A percentile compares a stretch with the other conserved stretches of the same genome.
These are phyloP conservation scores for Lonicera japonica DNA, from an alignment of 129 eudicot species.

Conservation along the genomic window DNA sequence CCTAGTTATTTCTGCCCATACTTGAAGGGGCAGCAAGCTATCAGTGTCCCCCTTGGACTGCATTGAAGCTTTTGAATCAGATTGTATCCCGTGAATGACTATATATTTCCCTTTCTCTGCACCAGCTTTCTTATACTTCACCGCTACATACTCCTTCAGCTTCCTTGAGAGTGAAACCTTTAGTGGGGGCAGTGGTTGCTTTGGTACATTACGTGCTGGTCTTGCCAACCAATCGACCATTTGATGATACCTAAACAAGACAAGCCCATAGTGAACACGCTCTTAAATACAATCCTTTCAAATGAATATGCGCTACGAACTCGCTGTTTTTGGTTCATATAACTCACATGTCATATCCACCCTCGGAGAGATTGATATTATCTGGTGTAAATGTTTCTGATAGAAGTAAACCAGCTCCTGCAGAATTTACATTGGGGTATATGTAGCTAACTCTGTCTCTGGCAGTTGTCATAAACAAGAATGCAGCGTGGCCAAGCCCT, in stretches of 20 bases:
- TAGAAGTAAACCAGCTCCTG: conserved; percentile 87
- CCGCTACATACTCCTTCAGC: conserved; percentile 69
- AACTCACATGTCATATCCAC: conserved; percentile 81
- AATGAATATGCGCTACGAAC: background rate
- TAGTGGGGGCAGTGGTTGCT: conserved; percentile 68
- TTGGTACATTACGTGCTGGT: conserved; percentile 65
- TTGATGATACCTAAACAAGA: conserved; percentile 59
- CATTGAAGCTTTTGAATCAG: conserved; percentile 92
- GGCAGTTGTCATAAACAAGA: conserved; percentile 86
- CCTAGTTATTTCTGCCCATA: conserved; percentile 64
- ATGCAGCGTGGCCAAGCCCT: conserved; percentile 94
- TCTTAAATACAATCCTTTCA: background rate
- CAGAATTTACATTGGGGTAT: conserved; percentile 86
- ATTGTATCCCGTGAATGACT: conserved; percentile 84
- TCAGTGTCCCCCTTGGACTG: conserved; percentile 84
- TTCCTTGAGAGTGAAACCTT: conserved; percentile 75
- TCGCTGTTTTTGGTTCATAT: too few species aligned
- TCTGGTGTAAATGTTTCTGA: conserved; percentile 73
- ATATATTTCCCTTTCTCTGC: conserved; percentile 71
- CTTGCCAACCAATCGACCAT: conserved; percentile 86
- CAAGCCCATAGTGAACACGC: background rate
- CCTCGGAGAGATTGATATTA: conserved; percentile 59
- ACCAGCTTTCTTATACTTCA: conserved; percentile 65
- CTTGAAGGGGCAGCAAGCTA: conserved; percentile 75
- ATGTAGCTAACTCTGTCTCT: conserved; percentile 66